Conservation (phyloP, 805 yeast genomes). For the Candida pini region DNA sequence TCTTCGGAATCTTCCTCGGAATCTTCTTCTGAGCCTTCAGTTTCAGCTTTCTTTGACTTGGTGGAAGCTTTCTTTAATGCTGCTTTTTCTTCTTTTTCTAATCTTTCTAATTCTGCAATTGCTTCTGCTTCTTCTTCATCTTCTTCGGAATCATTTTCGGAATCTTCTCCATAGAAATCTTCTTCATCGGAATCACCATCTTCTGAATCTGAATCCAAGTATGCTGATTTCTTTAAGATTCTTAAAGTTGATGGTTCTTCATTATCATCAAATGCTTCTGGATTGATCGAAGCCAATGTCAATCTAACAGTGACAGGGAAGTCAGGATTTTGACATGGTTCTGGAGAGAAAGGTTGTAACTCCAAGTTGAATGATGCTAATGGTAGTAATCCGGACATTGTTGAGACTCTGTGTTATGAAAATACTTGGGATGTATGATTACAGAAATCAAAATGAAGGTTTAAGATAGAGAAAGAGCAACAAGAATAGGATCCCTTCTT, state of each 20-base stretch:
- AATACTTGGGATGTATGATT: not conserved
- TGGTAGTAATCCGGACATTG: conserved; percentile 73
- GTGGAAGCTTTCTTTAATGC: conserved; percentile 20
- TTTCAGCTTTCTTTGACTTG: conserved; percentile 19
- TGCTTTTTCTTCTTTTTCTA: conserved; percentile 26
- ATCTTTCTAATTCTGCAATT: conserved; percentile 20
- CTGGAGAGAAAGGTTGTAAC: conserved; percentile 80
- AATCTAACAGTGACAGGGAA: conserved; percentile 86
- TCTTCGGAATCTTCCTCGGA: conserved; percentile 45
- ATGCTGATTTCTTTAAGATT: conserved; percentile 63
- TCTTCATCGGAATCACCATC: conserved; percentile 43
- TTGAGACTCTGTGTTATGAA: not conserved
- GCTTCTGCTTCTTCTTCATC: conserved; percentile 31
- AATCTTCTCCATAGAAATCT: conserved; percentile 40
- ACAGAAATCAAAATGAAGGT: not conserved
- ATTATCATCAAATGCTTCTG: conserved; percentile 75
- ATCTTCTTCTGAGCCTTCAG: conserved; percentile 30
- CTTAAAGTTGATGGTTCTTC: conserved; percentile 85
- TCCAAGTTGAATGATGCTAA: conserved; percentile 83
- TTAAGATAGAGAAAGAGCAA: not conserved
- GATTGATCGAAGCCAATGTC: conserved; percentile 94
- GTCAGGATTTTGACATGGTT: conserved; percentile 79
- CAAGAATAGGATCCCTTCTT: not conserved
- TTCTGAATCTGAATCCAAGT: conserved; percentile 38
- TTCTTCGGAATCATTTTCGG: conserved; percentile 37